Evolutionary conservation across 2,329 filamentous ascomycete species (phyloP).

Genomic region (Aspergillus sergii): DNA sequence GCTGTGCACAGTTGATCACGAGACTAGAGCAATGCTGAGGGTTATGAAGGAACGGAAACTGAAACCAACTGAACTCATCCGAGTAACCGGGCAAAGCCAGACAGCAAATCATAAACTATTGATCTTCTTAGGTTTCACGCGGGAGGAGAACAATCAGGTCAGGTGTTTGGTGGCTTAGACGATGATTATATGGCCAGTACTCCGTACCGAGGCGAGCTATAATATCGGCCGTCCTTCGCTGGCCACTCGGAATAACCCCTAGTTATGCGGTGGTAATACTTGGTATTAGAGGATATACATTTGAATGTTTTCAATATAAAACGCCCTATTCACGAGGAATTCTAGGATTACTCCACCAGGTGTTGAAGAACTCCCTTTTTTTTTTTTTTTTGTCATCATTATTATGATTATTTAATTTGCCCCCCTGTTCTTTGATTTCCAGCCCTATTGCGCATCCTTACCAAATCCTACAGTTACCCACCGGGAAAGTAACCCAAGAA

Average conservation of each 20-base stretch:
- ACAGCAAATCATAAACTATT: neutral
- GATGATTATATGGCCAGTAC: neutral
- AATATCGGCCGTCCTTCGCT: neutral
- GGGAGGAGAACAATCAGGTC: neutral
- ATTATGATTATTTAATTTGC: neutral
- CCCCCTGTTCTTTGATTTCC: neutral
- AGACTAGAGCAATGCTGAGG: neutral
- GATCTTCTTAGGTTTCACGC: neutral
- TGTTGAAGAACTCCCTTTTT: neutral
- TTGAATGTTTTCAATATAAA: too few species aligned
- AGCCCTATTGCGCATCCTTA: slow-evolving; percentile 1
- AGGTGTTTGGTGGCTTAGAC: neutral
- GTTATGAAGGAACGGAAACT: neutral
- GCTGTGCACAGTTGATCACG: neutral
- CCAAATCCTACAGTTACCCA: neutral
- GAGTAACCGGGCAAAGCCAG: neutral
- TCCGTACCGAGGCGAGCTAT: neutral
- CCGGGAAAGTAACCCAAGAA: slow-evolving; percentile 2
- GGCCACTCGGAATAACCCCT: neutral
- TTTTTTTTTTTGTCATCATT: too few species aligned
- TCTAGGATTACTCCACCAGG: neutral
- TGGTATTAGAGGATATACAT: too few species aligned
- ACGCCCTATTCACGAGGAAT: too few species aligned
- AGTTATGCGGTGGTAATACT: too few species aligned
- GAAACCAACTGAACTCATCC: neutral